Conservation (phyloP, 2,329 filamentous ascomycete genomes). For the Ophiostoma quercus region DNA sequence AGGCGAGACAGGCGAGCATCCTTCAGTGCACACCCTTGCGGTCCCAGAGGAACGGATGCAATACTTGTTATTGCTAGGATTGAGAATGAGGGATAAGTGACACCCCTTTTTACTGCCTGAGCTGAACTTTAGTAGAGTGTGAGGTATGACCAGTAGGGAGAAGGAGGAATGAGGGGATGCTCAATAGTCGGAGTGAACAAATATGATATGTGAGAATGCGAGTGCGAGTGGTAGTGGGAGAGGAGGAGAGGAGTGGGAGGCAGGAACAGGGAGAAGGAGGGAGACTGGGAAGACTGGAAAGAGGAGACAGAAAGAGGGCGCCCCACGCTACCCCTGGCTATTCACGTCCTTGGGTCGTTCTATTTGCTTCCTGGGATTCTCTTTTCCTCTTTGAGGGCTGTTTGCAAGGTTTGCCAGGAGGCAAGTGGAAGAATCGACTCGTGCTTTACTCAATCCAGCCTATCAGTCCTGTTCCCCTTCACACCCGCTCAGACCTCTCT, state of each 20-base stretch:
- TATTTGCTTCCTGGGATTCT: conserved; percentile 8
- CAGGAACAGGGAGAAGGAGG: neutral
- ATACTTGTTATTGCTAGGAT: no score
- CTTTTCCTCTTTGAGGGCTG: neutral
- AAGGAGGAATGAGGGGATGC: neutral
- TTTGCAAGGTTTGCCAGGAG: no score
- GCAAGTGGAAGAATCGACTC: neutral
- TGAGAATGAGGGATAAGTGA: neutral
- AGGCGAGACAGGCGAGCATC: neutral
- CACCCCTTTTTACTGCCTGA: neutral
- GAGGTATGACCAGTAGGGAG: neutral
- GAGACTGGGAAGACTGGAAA: neutral
- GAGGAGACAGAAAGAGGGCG: neutral
- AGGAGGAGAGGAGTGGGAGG: neutral
- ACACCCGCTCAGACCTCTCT: neutral
- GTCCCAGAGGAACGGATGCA: conserved; percentile 1
- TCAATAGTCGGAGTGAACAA: neutral
- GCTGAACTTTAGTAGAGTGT: neutral
- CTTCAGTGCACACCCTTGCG: neutral
- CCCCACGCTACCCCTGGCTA: conserved; percentile 14
- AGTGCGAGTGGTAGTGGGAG: neutral
- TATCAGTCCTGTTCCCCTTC: neutral
- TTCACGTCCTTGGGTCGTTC: conserved; percentile 1
- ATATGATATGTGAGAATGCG: conserved; percentile 1
- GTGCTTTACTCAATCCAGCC: neutral